Base-by-base conservation (phyloP, 108 stramenopile species). In the Nitzschia palea region DNA sequence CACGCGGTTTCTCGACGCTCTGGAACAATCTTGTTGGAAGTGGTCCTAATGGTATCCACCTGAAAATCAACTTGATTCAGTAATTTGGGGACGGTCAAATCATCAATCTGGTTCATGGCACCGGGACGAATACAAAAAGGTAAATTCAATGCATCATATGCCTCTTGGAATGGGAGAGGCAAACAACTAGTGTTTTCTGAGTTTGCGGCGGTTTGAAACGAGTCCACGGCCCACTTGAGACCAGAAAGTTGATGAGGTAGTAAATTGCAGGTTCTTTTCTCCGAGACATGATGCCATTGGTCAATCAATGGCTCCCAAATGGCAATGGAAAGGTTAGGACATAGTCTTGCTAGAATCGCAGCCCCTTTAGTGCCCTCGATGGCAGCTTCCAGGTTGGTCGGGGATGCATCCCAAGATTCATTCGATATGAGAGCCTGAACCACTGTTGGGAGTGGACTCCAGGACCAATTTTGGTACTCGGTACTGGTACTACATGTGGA, bases 1-100 rank as follows among this genome's bases (percentile, higher is more conserved):
- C 83, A 84, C 29, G 83, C 79, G 10, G 83, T 84, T 67, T 78
- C 48, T 57, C 83, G 76, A 33, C 83, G 43, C 74, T 84, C 83
- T 34, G 9, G 37, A 15, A 84, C 83, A 20, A 70, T 31, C 22
- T 62, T 43, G 18, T 66, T 74, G 0, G 76, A 75, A 9, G 60
- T 57, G n/a, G 83, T 80, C 42, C 44, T 56, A 25, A 84, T 79
- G 3, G 47, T 40, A 45, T 80, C 83, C 0, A 54, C 47, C 44
- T 50, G 59, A 71, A 80, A 84, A 14, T 78, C 45, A 0, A 84
- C 83, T 60, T 84, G 72, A 3, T 66, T 25, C 15, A 65, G 14
- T 3, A 84, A 50, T 30, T 52, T 65, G 26, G 37, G 2, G 3
- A 80, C 60, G 5, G 60, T 68, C 18, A 78, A 62, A 0, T 58